Base-by-base conservation (phyloP, 78 protist species). In the Bodo saltans region DNA sequence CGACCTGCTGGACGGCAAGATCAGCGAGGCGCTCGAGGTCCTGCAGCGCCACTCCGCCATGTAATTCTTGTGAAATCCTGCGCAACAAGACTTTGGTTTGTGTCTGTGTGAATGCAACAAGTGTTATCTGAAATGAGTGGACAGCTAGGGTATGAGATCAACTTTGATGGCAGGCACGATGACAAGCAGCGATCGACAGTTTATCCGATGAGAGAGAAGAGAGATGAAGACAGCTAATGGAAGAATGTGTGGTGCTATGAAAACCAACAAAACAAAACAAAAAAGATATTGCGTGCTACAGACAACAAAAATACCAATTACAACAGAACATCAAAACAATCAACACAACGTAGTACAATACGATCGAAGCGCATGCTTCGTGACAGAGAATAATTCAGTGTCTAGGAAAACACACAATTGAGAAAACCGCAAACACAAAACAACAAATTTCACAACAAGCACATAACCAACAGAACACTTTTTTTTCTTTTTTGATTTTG, bases 11-110 rank as follows among this genome's bases (percentile, higher is more conserved):
- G 12, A 0, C 38, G 39, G 28, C 72, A 89, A 91, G 88, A 86
- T 92, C 75, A 53, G 42, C 37, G 97, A 94, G 90, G 97, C 97
- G 17, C 32, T 89, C 34, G 27, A 35, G 3, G 94, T 88, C 30
- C 90, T 92, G 34, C 39, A 84, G 78, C 47, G 80, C 68, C 91
- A 88, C 87, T 0, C 35, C 33, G 53, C 79, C 12, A 32, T 37
- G 41, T 75, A 26, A 25, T 21, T 26, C 40, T 29, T 29, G 75
- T 21, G 39, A 35, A 72, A 28, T 28, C 70, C 35, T 67, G 70
- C 70, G 28, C 28, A 67, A 29, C 28, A 28, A 29, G 70, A 67
- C 28, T 28, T 28, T 28, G 28, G 70, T 67, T 28, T 67, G 28
- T 67, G 28, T 67, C 28, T 67, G 28, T 67, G 28, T 28, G 28